These are phyloP conservation scores for Onygenales sp. DNA, from an alignment of 2,329 filamentous ascomycete species.

Conservation along the genomic window DNA sequence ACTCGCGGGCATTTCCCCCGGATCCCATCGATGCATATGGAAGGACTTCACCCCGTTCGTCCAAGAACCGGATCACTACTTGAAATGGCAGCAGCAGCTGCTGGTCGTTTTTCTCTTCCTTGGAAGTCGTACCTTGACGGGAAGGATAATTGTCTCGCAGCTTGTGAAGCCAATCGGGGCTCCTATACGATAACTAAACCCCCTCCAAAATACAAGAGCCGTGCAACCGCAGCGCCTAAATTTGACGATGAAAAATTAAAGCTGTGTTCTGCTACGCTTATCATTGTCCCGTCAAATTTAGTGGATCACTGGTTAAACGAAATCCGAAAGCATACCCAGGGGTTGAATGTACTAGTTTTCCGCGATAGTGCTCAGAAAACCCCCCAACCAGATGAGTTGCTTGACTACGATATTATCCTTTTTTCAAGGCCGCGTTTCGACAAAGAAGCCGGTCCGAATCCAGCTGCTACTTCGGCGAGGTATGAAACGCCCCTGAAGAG, in stretches of 20 bases:
- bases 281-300: conserved; percentile 76
- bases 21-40: conserved; percentile 53
- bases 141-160: conserved; percentile 44
- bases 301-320: conserved; percentile 76
- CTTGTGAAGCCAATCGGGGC: conserved; percentile 49
- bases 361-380: conserved; percentile 43
- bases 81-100: conserved; percentile 65
- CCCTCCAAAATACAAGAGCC: conserved; percentile 31
- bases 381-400: conserved; percentile 49
- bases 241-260: background rate
- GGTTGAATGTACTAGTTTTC: conserved; percentile 57
- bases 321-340: conserved; percentile 65
- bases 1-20: conserved; percentile 60
- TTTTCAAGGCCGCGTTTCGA: conserved; percentile 70
- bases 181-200: conserved; percentile 48
- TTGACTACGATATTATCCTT: conserved; percentile 64
- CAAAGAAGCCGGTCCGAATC: conserved; percentile 40
- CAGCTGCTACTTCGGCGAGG: conserved; percentile 31
- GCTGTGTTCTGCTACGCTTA: conserved; percentile 50
- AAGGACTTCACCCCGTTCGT: conserved; percentile 32
- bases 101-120: conserved; percentile 57
- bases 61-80: conserved; percentile 51
- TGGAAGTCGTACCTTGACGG: conserved; percentile 59
- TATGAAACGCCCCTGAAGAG: conserved; percentile 56
- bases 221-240: conserved; percentile 27